Conservation (phyloP, 2,329 filamentous ascomycete genomes). For the Trichoderma cornu-damae region DNA sequence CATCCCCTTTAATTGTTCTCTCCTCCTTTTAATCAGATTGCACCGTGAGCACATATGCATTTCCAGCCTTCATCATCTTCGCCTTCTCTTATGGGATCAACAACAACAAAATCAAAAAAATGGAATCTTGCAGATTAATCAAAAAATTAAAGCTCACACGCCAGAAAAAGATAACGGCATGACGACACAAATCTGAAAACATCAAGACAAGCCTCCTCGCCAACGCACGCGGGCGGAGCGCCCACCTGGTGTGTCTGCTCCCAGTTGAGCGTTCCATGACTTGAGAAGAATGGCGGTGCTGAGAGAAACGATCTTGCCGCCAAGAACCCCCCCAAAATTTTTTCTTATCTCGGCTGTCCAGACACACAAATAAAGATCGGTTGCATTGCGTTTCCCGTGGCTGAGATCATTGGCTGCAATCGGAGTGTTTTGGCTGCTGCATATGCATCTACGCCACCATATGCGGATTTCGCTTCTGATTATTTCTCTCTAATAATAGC, state of each 20-base stretch:
- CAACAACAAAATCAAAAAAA: not conserved
- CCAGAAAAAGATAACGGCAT: not conserved
- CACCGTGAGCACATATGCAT: not conserved
- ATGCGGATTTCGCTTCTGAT: not conserved
- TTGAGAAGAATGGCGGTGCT: not conserved
- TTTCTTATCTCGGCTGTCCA: not conserved
- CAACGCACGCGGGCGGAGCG: not conserved
- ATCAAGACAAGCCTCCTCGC: not conserved
- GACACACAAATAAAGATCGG: not conserved
- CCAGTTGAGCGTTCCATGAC: not conserved
- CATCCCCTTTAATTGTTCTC: not conserved
- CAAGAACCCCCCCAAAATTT: not conserved
- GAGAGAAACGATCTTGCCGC: no score
- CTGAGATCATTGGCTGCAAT: not conserved
- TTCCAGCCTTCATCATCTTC: not conserved
- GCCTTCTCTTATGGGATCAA: not conserved
- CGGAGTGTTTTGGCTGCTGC: not conserved
- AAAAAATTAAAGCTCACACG: not conserved
- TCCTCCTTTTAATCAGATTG: not conserved
- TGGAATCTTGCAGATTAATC: not conserved
- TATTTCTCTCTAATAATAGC: not conserved
- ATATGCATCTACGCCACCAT: constrained; percentile 2
- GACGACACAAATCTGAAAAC: not conserved
- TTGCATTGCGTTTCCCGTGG: not conserved
- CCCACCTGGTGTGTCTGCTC: constrained; percentile 1